Base-by-base conservation (phyloP, 2,329 filamentous ascomycete species). In the Dendrostoma leiphaemia region DNA sequence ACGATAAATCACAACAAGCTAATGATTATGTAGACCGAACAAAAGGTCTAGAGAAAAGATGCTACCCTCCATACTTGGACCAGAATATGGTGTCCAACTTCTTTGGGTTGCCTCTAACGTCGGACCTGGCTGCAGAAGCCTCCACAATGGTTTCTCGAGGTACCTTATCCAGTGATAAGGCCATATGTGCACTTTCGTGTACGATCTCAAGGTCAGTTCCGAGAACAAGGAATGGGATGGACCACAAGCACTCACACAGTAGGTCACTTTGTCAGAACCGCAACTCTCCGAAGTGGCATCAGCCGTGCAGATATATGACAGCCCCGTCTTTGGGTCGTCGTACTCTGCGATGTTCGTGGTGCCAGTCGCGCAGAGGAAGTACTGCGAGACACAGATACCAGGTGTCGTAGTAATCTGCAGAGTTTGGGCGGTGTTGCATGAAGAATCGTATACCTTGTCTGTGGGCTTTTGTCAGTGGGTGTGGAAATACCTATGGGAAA, bases 201-300 rank as follows among this genome's bases (percentile, higher is more conserved):
- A n/a, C n/a, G n/a, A n/a, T n/a, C n/a, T n/a, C n/a, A n/a, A 17
- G 17, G 38, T 41, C 23, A 41, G 13, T 26, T 23, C 10, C 38
- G 6, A 26, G 17, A 23, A 21, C 3, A 17, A 24, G 12, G 10
- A 13, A 34, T n/a, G n/a, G n/a, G n/a, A n/a, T n/a, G n/a, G n/a
- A n/a, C n/a, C n/a, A n/a, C n/a, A n/a, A n/a, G n/a, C n/a, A 54
- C 55, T 48, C 23, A 54, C 47, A 17, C 55, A 54, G 26, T 43
- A 41, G 28, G 23, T 32, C 13, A 57, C 12, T 8, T 35, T 46
- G 28, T 54, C 51, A 21, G 23, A 43, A 6, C 47, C 54, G 21
- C 54, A 57, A 24, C 28, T 26, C 51, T 57, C 51, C 9, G 46
- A 26, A 13, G 29, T 34, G 2, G 54, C 32, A 31, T 54, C 54